Percentiles rank a stretch among this genome's conserved stretches.
phyloP scores from a whole-genome alignment of 1,284 basidiomycete species.

The Phellinidium pouzarii region DNA sequence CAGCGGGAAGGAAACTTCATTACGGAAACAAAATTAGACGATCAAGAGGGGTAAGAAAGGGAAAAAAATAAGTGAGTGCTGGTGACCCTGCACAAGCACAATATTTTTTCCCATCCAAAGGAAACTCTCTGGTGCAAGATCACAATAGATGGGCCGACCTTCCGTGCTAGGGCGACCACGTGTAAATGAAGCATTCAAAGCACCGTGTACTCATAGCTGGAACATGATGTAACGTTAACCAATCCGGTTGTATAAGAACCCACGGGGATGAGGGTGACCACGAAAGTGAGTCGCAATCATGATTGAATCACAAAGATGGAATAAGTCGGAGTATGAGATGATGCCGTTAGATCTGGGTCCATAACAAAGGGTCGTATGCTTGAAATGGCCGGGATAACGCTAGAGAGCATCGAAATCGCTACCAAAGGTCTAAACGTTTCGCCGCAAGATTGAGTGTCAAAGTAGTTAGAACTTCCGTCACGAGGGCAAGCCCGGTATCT shows the following conservation, averaged over 20 bases:
- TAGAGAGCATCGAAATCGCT: background rate
- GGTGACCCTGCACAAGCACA: slow-evolving; percentile 1
- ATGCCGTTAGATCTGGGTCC: background rate
- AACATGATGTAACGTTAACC: slow-evolving; percentile 11
- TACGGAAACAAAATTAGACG: background rate
- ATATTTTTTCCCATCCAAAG: slow-evolving; percentile 1
- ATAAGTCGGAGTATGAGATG: background rate
- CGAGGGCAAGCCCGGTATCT: slow-evolving; percentile 5
- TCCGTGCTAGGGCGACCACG: slow-evolving; percentile 7
- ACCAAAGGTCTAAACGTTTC: slow-evolving; percentile 16
- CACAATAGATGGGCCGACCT: slow-evolving; percentile 5
- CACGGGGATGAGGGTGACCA: background rate
- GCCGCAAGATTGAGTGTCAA: slow-evolving; percentile 18
- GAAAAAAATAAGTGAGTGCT: background rate
- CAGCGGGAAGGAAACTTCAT: slow-evolving; percentile 9
- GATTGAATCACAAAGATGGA: slow-evolving; percentile 2
- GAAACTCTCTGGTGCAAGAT: background rate
- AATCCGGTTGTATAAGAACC: slow-evolving; percentile 1
- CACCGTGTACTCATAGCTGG: slow-evolving; percentile 1
- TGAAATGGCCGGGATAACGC: slow-evolving; percentile 2
- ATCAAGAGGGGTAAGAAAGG: background rate
- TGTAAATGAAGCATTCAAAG: slow-evolving; percentile 12
- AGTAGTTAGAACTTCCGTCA: slow-evolving; percentile 19
- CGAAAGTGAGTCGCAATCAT: background rate
- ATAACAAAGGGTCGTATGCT: background rate